Conservation (phyloP, 108 stramenopile species). For the Cyclotella atomus region DNA sequence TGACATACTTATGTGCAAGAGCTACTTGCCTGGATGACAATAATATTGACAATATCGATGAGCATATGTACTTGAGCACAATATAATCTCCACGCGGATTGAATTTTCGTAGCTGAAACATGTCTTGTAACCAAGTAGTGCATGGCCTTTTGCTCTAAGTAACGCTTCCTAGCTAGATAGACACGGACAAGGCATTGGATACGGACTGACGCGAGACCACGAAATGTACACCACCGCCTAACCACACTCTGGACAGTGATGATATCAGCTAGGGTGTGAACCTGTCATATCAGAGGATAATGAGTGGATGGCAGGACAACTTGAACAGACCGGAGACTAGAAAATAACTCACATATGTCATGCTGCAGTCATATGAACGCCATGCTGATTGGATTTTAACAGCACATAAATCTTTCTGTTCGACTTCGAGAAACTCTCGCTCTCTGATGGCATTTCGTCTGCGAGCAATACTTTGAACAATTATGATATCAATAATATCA, state of each 20-base stretch:
- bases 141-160: conserved; percentile 19
- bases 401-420: neutral
- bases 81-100: conserved; percentile 58
- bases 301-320: neutral
- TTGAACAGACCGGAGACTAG: neutral
- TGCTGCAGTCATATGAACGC: conserved; percentile 32
- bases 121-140: conserved; percentile 26
- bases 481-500: conserved; percentile 67
- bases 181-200: conserved; percentile 33
- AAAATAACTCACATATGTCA: conserved; percentile 18
- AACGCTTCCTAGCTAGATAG: conserved; percentile 33
- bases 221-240: conserved; percentile 27
- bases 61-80: conserved; percentile 58
- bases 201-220: conserved; percentile 29
- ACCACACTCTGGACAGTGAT: conserved; percentile 29
- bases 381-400: conserved; percentile 32
- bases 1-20: neutral
- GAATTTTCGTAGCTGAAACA: conserved; percentile 58
- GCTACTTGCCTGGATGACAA: conserved; percentile 62
- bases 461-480: conserved; percentile 69
- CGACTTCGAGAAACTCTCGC: neutral
- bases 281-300: neutral
- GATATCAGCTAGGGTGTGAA: conserved; percentile 25
- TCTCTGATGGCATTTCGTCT: conserved; percentile 43
- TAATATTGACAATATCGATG: conserved; percentile 65